Conservation (phyloP, 352 stramenopile species). For the Aphanomyces stellatus region DNA sequence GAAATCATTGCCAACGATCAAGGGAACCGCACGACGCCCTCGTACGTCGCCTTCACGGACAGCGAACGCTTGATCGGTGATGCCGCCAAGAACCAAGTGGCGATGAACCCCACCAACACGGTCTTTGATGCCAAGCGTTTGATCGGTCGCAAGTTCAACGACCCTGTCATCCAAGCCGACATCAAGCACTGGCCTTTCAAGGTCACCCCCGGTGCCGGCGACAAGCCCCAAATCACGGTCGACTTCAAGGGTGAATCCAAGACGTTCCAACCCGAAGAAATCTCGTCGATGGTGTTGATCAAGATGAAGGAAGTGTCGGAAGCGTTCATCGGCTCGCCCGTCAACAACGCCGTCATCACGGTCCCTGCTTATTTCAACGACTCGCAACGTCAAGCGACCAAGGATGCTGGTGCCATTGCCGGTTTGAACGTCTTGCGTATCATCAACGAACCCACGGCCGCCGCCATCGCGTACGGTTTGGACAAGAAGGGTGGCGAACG, state of each 20-base stretch:
- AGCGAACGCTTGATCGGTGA: conserved; percentile 92
- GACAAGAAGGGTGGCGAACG: conserved; percentile 86
- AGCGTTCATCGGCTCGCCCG: conserved; percentile 39
- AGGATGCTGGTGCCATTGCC: conserved; percentile 86
- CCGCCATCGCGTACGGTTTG: conserved; percentile 85
- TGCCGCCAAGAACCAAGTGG: conserved; percentile 89
- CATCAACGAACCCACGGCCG: conserved; percentile 95
- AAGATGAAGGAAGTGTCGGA: conserved; percentile 68
- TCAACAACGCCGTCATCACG: conserved; percentile 84
- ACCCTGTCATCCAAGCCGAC: conserved; percentile 83
- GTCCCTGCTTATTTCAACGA: conserved; percentile 96
- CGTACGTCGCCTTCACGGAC: conserved; percentile 94
- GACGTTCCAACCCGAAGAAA: conserved; percentile 82
- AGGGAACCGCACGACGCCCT: conserved; percentile 93
- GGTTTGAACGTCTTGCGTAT: conserved; percentile 92
- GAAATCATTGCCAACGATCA: conserved; percentile 96
- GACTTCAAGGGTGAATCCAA: conserved; percentile 77
- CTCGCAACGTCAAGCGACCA: conserved; percentile 91
- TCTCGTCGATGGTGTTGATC: conserved; percentile 75
- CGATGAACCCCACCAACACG: conserved; percentile 92
- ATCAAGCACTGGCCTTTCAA: conserved; percentile 61
- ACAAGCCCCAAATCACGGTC: conserved; percentile 78
- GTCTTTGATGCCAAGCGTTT: conserved; percentile 97
- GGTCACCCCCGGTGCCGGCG: conserved; percentile 65
- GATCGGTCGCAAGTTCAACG: conserved; percentile 91